Base-by-base conservation (phyloP, 2,329 filamentous ascomycete species). In the Macrophomina pseudophaseolina region DNA sequence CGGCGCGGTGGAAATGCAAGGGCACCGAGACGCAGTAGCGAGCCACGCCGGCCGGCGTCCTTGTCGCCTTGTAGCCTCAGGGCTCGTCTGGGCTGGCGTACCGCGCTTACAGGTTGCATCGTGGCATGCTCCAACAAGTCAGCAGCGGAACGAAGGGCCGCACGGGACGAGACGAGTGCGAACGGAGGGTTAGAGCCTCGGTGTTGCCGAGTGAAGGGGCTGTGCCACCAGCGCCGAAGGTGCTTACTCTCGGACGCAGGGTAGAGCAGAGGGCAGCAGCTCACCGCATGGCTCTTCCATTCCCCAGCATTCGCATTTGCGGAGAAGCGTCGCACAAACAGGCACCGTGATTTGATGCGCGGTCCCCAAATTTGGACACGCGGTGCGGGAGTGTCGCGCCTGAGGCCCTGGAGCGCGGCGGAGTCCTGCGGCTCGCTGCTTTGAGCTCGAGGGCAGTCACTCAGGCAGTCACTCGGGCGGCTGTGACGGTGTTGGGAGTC, bases 171-270 rank as follows among this genome's bases (percentile, higher is more conserved):
- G 16, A 28, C 42, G 58, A 62, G 46, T 62, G 42, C 58, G 28
- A 12, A 30, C 42, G 42, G 16, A 38, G 32, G 58, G 58, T 49
- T 23, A 42, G 54, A 46, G 54, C 23, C n/a, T 59, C 54, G 58
- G 58, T 48, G 58, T 49, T 38, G 44, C 58, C 58, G 58, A 62
- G 40, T 28, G 58, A 62, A 62, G 58, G 58, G 58, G 58, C 42
- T 49, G 58, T 62, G 58, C 44, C 30, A 62, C 58, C 11, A 16
- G 56, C 56, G 40, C 56, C 33, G 56, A 23, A 46, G 28, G 40
- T 14, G 56, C 56, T 46, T 33, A 60, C 42, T 23, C 4, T 23
- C 18, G 42, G 16, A 62, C 44, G 58, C 58, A 62, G 58, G 58
- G 58, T 30, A 62, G 58, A 62, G 58, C 44, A 62, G 58, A 62